Base-by-base conservation (phyloP, 2,329 filamentous ascomycete genomes). In the Xylaria hypoxylon region DNA sequence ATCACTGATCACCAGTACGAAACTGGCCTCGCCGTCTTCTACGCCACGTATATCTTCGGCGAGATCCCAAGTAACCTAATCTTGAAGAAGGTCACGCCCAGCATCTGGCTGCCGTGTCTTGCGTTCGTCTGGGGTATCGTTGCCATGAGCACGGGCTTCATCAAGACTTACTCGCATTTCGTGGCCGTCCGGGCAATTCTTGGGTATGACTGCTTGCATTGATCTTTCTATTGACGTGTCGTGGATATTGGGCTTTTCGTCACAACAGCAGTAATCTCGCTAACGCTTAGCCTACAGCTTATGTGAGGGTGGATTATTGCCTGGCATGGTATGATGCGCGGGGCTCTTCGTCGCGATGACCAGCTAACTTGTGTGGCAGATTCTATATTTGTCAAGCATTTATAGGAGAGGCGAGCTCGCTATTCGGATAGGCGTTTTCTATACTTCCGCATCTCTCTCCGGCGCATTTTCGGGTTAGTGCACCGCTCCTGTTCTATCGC, bases 21-120 rank as follows among this genome's bases (percentile, higher is more conserved):
- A 53, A 84, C 87, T 47, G 89, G 88, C 1, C 79, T 92, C 33
- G 84, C 87, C 13, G 86, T 89, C 1, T 91, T 89, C 72, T 91
- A 90, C 76, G 85, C 87, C 3, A 86, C 87, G 0, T 90, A 90
- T 71, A 87, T 90, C 68, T 81, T 81, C 61, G 87, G 86, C 74
- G 88, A 91, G 72, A 77, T 91, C 8, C 89, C 89, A 2, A 87
- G 85, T 69, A 91, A 91, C 71, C 79, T 91, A 0, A 80, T 90
- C 10, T 78, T 91, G 56, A 90, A 90, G 72, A 87, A 84, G 56
- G 78, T 87, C 6, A 88, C 86, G 0, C 87, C 88, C 0, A 84
- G 81, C 61, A 79, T 89, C 55, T 90, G 87, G 87, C 78, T 91
- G 3, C 85, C 88, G 0, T 78, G 84, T 2, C 77, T 90, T 48